Conservation (phyloP, 345 rosid species). For the Kandelia obovata region DNA sequence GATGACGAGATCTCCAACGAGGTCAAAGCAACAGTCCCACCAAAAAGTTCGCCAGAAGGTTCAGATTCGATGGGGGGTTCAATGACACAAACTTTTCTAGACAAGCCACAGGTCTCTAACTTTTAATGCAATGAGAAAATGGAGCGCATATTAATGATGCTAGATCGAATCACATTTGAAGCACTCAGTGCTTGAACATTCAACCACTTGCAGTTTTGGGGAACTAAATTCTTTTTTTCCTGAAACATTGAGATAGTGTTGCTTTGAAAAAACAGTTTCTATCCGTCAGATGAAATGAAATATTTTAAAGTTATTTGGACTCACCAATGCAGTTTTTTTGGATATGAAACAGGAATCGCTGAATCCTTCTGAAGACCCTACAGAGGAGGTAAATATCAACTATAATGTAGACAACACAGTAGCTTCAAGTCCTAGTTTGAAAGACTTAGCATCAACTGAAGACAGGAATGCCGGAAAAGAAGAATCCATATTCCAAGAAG, state of each 20-base stretch:
- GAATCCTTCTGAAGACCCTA: slow-evolving; percentile 22
- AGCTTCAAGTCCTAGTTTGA: background rate
- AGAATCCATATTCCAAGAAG: background rate
- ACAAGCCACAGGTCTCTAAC: slow-evolving; percentile 39
- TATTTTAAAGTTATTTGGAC: slow-evolving; percentile 1
- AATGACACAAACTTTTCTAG: slow-evolving; percentile 9
- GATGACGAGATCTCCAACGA: slow-evolving; percentile 15
- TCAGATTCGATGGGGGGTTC: slow-evolving; percentile 8
- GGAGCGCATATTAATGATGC: too few species aligned
- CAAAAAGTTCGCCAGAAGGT: slow-evolving; percentile 11
- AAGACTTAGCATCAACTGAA: background rate
- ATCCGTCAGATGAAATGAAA: background rate
- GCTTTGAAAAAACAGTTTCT: background rate
- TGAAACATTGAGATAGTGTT: too few species aligned
- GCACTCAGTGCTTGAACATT: background rate
- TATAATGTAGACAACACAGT: slow-evolving; percentile 16
- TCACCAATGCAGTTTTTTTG: background rate
- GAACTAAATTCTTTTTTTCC: background rate
- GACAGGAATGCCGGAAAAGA: background rate
- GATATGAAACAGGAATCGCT: slow-evolving; percentile 33
- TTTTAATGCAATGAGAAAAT: background rate
- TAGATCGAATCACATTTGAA: too few species aligned
- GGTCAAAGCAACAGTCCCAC: slow-evolving; percentile 12
- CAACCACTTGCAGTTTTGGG: background rate
- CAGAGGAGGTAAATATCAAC: slow-evolving; percentile 32